Percentiles rank a stretch among this genome's conserved stretches.
These are phyloP conservation scores for Heliosperma pusillum DNA, from an alignment of 148 eudicot genomes.

Conservation along the genomic window DNA sequence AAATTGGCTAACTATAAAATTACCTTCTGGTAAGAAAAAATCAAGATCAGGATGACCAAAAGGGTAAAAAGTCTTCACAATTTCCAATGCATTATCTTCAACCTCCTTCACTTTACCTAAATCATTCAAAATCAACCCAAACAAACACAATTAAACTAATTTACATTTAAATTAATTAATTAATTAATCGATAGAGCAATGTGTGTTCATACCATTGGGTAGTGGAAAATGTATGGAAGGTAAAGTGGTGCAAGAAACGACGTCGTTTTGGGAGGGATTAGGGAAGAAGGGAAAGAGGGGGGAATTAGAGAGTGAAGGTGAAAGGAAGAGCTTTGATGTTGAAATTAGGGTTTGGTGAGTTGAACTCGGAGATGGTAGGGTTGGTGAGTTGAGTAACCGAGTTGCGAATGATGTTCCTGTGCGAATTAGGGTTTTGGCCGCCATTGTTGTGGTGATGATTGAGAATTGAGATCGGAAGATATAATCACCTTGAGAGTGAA, in stretches of 20 bases:
- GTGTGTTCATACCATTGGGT: conserved; percentile 18
- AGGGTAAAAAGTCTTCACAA: conserved; percentile 38
- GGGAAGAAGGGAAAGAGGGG: conserved; percentile 21
- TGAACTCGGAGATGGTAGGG: conserved; percentile 19
- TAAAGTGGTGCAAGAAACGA: conserved; percentile 25
- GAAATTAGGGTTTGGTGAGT: conserved; percentile 30
- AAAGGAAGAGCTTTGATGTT: conserved; percentile 15
- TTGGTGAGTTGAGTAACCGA: conserved; percentile 36
- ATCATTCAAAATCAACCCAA: conserved; percentile 14
- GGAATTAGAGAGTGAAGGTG: conserved; percentile 13
- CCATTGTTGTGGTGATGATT: conserved; percentile 28
- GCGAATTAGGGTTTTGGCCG: conserved; percentile 60
- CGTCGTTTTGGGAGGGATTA: conserved; percentile 41
- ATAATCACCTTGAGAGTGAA: too few relatives aligned
- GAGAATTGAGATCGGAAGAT: neutral
- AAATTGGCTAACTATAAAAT: neutral
- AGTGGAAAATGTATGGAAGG: conserved; percentile 2
- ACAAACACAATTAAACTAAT: neutral
- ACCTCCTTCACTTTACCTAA: conserved; percentile 27
- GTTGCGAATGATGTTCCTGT: conserved; percentile 40
- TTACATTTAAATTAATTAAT: neutral
- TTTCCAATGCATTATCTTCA: conserved; percentile 27
- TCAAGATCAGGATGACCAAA: conserved; percentile 66
- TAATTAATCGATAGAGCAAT: neutral
- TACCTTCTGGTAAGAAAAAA: conserved; percentile 77